A percentile compares a stretch with the other conserved stretches of the same genome.
phyloP scores from a whole-genome alignment of 163 green algal species.

The Scenedesmus sp. region DNA sequence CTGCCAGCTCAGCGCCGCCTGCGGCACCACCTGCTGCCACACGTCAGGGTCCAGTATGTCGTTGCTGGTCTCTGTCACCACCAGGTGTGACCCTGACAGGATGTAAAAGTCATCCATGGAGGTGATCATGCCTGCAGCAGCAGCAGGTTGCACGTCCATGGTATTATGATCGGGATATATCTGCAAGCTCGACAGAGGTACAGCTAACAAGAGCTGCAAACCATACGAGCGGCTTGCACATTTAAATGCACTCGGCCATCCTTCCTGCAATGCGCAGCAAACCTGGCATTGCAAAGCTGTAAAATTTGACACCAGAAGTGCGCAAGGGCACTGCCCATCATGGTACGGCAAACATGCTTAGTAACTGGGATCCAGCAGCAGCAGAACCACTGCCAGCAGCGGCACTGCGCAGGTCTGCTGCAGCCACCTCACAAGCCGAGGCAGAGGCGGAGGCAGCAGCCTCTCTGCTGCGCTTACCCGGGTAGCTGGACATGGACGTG shows the following conservation, averaged over 20 bases:
- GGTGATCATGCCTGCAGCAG: constrained; percentile 59
- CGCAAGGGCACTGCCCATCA: no score
- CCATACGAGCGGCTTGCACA: no score
- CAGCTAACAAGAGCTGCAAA: no score
- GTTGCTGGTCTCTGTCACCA: constrained; percentile 78
- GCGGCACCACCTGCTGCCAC: constrained; percentile 54
- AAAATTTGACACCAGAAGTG: no score
- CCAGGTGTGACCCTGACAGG: constrained; percentile 58
- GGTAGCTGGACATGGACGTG: constrained; percentile 40
- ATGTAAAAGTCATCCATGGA: constrained; percentile 79
- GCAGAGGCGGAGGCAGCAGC: no score
- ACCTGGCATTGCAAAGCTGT: no score
- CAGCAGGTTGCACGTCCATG: background rate
- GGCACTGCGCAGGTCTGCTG: background rate
- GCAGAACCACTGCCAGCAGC: background rate
- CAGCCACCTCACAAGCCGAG: no score
- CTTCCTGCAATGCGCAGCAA: no score
- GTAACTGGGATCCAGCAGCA: background rate
- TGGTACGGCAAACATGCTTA: no score
- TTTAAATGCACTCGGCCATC: no score
- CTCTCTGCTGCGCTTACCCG: background rate
- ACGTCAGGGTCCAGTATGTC: constrained; percentile 71
- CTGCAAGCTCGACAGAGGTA: background rate
- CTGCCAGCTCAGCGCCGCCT: constrained; percentile 60
- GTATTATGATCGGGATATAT: background rate